Evolutionary conservation across 768 basidiomycete species (phyloP), one percentile per base, ranked within the genome.

Genomic region (Kwoniella heveanensis): DNA sequence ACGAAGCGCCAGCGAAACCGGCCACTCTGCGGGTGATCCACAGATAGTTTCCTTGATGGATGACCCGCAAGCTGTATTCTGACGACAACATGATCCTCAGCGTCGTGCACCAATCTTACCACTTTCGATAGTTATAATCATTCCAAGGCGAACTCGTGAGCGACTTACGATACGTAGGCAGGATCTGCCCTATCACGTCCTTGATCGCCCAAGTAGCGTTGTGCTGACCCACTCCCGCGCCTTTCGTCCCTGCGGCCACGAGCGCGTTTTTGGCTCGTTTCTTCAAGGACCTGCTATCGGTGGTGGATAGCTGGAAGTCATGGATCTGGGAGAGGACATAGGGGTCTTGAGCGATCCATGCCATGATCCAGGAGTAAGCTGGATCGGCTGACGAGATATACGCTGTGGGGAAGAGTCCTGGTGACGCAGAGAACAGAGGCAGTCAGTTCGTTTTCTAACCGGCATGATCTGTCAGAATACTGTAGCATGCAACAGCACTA

Each of bases 331-430:
- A 26, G 46, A 70, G 73, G n/a, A 58, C 70, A 10, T 47, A 51
- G 8, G 63, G 54, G 47, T 71, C 70, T 61, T 72, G 73, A 10
- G 73, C 70, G 17, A 74, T 52, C 52, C 55, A 74, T 7, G 73
- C 57, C 51, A 62, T 68, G 22, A 74, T 60, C 70, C 73, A 74
- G 24, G 46, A 25, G 57, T 64, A 74, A 19, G 73, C 57, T 12
- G 66, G 66, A 37, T 74, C 70, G 12, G 32, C 22, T 32, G 21
- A 37, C 19, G 56, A 19, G 32, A 74, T 62, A 57, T 72, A 71
- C 2, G 68, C 65, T n/a, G 70, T 65, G 3, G 73, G 70, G 54
- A 66, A 74, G n/a, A 74, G 55, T 2, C 13, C 71, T 71, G 44
- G 24, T 37, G 52, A 36, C 37, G 19, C 49, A 6, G 13, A 12